Conservation (phyloP, 352 stramenopile genomes). For the Pythium myriotylum region DNA sequence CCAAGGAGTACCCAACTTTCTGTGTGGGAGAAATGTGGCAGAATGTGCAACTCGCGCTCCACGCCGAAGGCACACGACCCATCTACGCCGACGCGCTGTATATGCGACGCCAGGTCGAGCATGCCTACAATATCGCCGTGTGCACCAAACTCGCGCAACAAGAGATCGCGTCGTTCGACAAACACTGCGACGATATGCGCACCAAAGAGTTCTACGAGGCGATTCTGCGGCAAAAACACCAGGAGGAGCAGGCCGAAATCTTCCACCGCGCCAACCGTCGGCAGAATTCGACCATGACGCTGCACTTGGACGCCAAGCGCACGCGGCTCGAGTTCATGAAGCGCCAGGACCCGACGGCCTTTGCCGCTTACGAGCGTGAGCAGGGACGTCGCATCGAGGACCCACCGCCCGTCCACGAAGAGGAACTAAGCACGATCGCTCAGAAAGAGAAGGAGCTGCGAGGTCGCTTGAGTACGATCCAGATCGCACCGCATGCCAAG, state of each 20-base stretch:
- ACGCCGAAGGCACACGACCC: conserved; percentile 62
- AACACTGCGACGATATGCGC: conserved; percentile 13
- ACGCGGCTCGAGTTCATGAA: conserved; percentile 73
- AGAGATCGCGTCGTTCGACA: conserved; percentile 42
- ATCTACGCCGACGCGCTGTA: conserved; percentile 80
- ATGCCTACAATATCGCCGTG: conserved; percentile 68
- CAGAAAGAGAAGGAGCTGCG: conserved; percentile 64
- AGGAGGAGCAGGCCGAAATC: conserved; percentile 61
- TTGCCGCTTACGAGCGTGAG: conserved; percentile 52
- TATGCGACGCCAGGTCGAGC: conserved; percentile 72
- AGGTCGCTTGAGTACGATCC: conserved; percentile 56
- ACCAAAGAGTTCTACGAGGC: conserved; percentile 56
- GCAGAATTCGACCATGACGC: conserved; percentile 76
- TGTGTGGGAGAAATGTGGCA: conserved; percentile 76
- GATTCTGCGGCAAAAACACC: conserved; percentile 66
- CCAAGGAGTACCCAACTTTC: conserved; percentile 75
- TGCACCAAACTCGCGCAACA: conserved; percentile 65
- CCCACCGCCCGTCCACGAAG: conserved; percentile 48
- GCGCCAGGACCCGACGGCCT: conserved; percentile 57
- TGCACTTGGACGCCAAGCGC: conserved; percentile 76
- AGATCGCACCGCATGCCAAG: conserved; percentile 7
- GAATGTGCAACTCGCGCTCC: conserved; percentile 58
- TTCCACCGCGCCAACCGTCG: conserved; percentile 54
- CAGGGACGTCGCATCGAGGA: conserved; percentile 48
- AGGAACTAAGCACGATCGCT: conserved; percentile 47